Base-by-base conservation (phyloP, 2,329 filamentous ascomycete genomes). In the Pseudogymnoascus sp. region DNA sequence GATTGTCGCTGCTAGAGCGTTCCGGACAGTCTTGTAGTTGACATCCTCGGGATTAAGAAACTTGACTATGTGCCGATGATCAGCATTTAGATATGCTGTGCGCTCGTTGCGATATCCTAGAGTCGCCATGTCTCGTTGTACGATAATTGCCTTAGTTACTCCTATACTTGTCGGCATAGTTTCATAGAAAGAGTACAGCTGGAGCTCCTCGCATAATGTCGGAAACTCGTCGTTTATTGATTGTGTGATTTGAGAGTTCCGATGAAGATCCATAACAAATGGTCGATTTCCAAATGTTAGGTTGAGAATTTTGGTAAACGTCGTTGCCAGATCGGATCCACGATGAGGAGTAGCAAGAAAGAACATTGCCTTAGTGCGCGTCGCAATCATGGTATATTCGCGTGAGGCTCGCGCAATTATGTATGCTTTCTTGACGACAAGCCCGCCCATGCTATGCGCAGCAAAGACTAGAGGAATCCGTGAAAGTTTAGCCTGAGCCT, bases 101-200 rank as follows among this genome's bases (percentile, higher is more conserved):
- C 35, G 35, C 35, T 38, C 35, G 15, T 38, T 38, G 7, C 35
- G 15, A 38, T 38, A 38, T 38, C 35, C 35, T 3, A 38, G 6
- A 71, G 69, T 17, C 69, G 68, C 19, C 74, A 65, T 0, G 76
- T 79, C 65, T 82, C 80, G 66, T 79, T 80, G 66, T 81, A 82
- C 0, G 78, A 81, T 71, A 19, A 71, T 66, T 1, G 42, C 7
- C 57, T 68, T 50, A 8, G 79, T 62, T 1, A 72, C 65, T 2
- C 62, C 61, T 2, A 78, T 78, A 57, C 75, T 73, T 13, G 15
- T 38, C 35, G 35, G 35, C 5, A 38, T n/a, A 15, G 35, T 38
- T 38, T 38, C 35, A 6, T 38, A 38, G 6, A 38, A 38, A 38
- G 35, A 38, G 15, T 38, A 38, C 15, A 38, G 35, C 15, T 38